These are phyloP conservation scores for Thraustochytrium sp. DNA, from an alignment of 352 stramenopile genomes.

Conservation along the genomic window DNA sequence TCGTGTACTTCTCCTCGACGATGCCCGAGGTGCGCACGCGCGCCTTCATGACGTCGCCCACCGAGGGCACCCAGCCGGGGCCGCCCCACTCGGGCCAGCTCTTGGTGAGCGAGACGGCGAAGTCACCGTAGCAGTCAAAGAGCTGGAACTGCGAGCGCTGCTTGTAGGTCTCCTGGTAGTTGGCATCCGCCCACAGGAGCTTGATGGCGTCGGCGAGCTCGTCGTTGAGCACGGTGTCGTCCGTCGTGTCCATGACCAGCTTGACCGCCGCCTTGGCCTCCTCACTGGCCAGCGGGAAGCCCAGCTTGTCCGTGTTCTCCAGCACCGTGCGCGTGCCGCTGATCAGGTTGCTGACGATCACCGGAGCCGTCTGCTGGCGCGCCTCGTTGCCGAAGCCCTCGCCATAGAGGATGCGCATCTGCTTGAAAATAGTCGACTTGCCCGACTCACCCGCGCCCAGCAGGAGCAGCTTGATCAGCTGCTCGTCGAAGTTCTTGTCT, in stretches of 20 bases:
- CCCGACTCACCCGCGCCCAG: constrained; percentile 57
- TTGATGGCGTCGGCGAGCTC: constrained; percentile 47
- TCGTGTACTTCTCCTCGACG: constrained; percentile 57
- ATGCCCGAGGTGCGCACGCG: constrained; percentile 57
- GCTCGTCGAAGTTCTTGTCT: constrained; percentile 50
- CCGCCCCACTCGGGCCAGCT: constrained; percentile 13
- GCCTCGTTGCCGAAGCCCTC: constrained; percentile 50
- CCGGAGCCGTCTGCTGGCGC: constrained; percentile 41
- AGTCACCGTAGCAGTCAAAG: constrained; percentile 50
- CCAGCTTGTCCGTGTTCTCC: constrained; percentile 47
- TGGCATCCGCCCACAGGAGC: constrained; percentile 50
- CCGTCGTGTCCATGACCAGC: constrained; percentile 10
- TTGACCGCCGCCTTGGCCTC: not conserved
- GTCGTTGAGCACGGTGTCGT: constrained; percentile 37
- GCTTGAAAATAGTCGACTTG: constrained; percentile 64
- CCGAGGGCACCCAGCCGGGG: constrained; percentile 40
- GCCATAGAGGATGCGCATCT: constrained; percentile 63
- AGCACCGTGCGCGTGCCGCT: constrained; percentile 47
- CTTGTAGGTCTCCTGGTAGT: constrained; percentile 51
- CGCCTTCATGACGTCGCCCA: constrained; percentile 52
- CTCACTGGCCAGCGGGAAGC: constrained; percentile 10
- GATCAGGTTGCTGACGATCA: constrained; percentile 52
- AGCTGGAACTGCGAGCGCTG: constrained; percentile 51
- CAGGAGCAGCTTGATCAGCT: constrained; percentile 56
- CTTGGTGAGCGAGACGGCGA: constrained; percentile 30